Percentiles rank a stretch among this genome's conserved stretches.
These are phyloP conservation scores for Trichoderma orchidacearum DNA, from an alignment of 495 filamentous ascomycete species.

Conservation along the genomic window DNA sequence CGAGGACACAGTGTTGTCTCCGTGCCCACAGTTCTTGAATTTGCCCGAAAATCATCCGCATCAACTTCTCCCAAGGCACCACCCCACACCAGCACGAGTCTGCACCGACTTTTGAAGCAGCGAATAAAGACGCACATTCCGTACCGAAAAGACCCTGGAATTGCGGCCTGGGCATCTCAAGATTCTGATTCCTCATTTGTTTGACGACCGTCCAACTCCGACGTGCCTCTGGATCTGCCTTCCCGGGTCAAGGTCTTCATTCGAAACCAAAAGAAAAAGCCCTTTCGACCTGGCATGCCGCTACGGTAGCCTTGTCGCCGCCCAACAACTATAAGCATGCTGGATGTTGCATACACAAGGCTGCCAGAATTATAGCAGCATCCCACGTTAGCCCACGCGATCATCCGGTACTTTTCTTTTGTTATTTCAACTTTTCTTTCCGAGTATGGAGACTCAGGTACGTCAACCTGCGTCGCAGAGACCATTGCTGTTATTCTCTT, in stretches of 20 bases:
- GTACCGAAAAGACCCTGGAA: not conserved
- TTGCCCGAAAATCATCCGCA: not conserved
- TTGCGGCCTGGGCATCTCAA: not conserved
- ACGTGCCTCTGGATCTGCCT: not conserved
- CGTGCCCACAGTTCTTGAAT: not conserved
- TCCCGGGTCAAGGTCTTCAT: not conserved
- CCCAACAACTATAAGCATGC: not conserved
- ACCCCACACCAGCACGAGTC: not conserved
- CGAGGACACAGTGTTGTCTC: not conserved
- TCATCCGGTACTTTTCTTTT: not conserved
- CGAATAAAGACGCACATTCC: constrained; percentile 1
- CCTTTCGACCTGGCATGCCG: not conserved
- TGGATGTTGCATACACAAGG: not conserved
- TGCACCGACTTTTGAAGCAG: not conserved
- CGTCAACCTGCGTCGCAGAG: not conserved
- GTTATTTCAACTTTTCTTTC: not conserved
- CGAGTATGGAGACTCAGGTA: constrained; percentile 3
- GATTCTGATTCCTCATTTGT: not conserved
- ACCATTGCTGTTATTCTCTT: not conserved
- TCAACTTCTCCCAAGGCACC: not conserved
- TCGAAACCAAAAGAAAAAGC: not conserved
- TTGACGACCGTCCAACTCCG: not conserved
- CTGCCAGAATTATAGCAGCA: constrained; percentile 5
- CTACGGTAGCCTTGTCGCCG: not conserved
- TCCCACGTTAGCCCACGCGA: not conserved